Percentiles rank a stretch among this genome's conserved stretches.
Conservation (phyloP, 306 rosid species). For the Urtica urens region DNA sequence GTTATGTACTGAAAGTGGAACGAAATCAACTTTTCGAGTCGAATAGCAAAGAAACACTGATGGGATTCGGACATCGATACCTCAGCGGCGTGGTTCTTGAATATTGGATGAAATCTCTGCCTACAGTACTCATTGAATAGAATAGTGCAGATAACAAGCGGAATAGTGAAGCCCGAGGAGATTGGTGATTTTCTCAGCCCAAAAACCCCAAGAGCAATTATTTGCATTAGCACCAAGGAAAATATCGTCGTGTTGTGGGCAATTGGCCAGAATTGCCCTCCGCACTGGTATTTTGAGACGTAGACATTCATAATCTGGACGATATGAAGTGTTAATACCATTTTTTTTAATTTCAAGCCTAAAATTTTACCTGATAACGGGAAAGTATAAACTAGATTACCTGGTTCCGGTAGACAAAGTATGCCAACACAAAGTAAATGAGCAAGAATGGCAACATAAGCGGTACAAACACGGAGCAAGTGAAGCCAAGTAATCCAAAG, state of each 20-base stretch:
- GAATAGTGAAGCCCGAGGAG: constrained; percentile 75
- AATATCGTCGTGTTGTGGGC: constrained; percentile 56
- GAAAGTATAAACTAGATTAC: constrained; percentile 22
- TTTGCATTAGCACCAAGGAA: constrained; percentile 60
- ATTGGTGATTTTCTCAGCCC: constrained; percentile 57
- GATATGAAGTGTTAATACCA: too few species aligned
- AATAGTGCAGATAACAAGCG: constrained; percentile 51
- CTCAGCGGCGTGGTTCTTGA: constrained; percentile 53
- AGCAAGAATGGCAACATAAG: constrained; percentile 75
- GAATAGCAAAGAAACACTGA: neutral
- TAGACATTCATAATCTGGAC: constrained; percentile 81
- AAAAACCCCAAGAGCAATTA: constrained; percentile 78
- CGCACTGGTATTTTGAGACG: constrained; percentile 46
- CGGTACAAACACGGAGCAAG: constrained; percentile 78
- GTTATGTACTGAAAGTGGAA: too few species aligned
- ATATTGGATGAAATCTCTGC: constrained; percentile 69
- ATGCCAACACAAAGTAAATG: constrained; percentile 70
- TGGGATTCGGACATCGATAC: constrained; percentile 23
- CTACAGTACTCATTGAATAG: constrained; percentile 72
- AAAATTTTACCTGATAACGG: neutral
- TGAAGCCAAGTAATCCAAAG: constrained; percentile 79
- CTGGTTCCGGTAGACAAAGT: constrained; percentile 81
- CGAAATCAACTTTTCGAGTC: constrained; percentile 7
- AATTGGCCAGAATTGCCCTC: constrained; percentile 79
- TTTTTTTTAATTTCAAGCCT: neutral